A percentile compares a stretch with the other conserved stretches of the same genome.
Evolutionary conservation across 306 rosid species (phyloP).

Genomic region (Vicia villosa): DNA sequence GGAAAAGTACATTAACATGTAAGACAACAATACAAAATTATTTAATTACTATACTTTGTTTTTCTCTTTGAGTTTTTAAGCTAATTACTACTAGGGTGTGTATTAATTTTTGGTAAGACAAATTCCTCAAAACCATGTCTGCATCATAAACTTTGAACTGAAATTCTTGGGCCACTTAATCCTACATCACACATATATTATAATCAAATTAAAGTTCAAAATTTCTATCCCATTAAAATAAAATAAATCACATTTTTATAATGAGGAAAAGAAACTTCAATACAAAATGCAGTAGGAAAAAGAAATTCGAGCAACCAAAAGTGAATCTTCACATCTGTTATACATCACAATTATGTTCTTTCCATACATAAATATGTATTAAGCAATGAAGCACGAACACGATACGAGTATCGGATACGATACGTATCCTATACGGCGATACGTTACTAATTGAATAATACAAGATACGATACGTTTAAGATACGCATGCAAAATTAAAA

Average conservation of each 20-base stretch:
- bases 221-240: neutral
- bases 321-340: conserved; percentile 51
- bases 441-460: too few species aligned
- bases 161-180: conserved; percentile 60
- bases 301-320: conserved; percentile 61
- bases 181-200: conserved; percentile 45
- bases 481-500: too few species aligned
- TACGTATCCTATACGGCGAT: too few species aligned
- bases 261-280: conserved; percentile 59
- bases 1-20: conserved; percentile 30
- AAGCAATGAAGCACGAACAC: too few species aligned
- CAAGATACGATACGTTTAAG: too few species aligned
- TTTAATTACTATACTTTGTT: too few species aligned
- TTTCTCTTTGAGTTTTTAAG: too few species aligned
- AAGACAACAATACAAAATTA: neutral
- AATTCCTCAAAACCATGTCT: conserved; percentile 46
- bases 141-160: conserved; percentile 52
- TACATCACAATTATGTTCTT: too few species aligned
- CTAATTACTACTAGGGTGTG: too few species aligned
- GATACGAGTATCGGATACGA: too few species aligned
- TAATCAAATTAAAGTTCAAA: conserved; percentile 12
- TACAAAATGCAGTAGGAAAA: conserved; percentile 61
- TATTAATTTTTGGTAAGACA: too few species aligned
- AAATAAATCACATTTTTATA: neutral
- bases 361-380: too few species aligned